phyloP scores from a whole-genome alignment of 2,329 filamentous ascomycete genomes.

The Aspergillus sp. region DNA sequence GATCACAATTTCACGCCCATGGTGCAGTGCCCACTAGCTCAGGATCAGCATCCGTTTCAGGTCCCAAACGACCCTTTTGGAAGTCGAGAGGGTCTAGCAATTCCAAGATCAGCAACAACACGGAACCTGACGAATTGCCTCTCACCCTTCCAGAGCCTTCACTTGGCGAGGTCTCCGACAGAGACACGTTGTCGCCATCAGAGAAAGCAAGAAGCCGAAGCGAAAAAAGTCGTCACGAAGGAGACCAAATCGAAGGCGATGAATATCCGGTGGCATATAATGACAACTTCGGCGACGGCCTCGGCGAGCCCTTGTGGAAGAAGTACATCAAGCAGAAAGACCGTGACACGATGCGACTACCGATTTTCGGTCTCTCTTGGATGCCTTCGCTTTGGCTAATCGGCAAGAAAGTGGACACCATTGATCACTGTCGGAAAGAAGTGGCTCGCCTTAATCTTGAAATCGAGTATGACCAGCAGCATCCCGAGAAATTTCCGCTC shows the following conservation, averaged over 20 bases:
- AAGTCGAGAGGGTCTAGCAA: constrained; percentile 30
- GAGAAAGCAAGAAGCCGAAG: constrained; percentile 11
- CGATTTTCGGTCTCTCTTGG: constrained; percentile 63
- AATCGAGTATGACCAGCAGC: constrained; percentile 84
- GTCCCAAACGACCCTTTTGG: constrained; percentile 33
- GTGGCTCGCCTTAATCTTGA: constrained; percentile 85
- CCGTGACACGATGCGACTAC: constrained; percentile 78
- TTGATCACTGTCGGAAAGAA: constrained; percentile 85
- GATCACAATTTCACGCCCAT: not conserved
- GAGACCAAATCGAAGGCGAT: constrained; percentile 26
- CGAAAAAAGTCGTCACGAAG: constrained; percentile 20
- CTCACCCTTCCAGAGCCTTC: constrained; percentile 34
- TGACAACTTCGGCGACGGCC: constrained; percentile 59
- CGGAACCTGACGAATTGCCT: constrained; percentile 35
- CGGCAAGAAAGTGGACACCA: constrained; percentile 90
- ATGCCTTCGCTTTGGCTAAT: constrained; percentile 75
- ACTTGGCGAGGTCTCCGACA: constrained; percentile 5
- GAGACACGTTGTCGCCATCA: not conserved
- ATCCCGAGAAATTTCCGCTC: constrained; percentile 80
- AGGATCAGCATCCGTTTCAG: constrained; percentile 5
- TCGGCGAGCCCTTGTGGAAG: constrained; percentile 71
- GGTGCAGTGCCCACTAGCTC: constrained; percentile 1
- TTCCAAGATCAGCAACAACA: constrained; percentile 22
- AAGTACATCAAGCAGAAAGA: constrained; percentile 79
- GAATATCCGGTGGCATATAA: constrained; percentile 66